Evolutionary conservation across 116 monocot genomes (phyloP), one percentile per base, ranked within the genome.

Genomic region (Trichopus zeylanicus): DNA sequence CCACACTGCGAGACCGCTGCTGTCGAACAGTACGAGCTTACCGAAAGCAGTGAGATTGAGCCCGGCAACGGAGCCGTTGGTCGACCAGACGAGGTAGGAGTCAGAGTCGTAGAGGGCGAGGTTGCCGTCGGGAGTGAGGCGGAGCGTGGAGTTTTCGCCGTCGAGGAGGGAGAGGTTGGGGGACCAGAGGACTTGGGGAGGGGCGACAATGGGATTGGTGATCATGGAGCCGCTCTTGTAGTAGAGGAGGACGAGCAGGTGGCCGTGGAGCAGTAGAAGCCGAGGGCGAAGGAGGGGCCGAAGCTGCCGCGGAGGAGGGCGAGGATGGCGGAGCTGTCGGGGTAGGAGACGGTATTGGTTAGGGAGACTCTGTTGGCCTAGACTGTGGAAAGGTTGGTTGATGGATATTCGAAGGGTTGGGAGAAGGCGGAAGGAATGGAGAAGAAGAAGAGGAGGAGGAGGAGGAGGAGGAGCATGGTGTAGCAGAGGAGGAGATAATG

Each of bases 261-360:
- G 4, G 6, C 1, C 25, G n/a, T 26, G 11, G 33, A 26, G 46
- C 76, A 76, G 70, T 48, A 70, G 71, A 76, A 71, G 48, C 76
- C 76, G 8, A 54, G 53, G 39, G 61, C 69, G 38, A 61, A 61
- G 37, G 61, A 53, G 2, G 68, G 69, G 60, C 70, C 70, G 35
- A 35, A 35, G 0, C 49, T 47, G n/a, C 55, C 55, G 19, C 63
- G 48, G 7, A 70, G 63, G 33, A 70, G 27, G 56, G 47, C 55
- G 6, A 42, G 46, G 18, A 70, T 20, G 9, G 13, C 26, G 15
- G 63, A 24, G 11, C 63, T 56, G 16, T 70, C 70, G 23, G 18
- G 5, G 28, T 56, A 70, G 48, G 18, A 48, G 20, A 63, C 48
- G 5, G 19, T 56, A 33, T 46, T 46, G 1, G 19, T 8, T 6